Conservation (phyloP, 1,284 basidiomycete species). For the Pseudozyma pruni region DNA sequence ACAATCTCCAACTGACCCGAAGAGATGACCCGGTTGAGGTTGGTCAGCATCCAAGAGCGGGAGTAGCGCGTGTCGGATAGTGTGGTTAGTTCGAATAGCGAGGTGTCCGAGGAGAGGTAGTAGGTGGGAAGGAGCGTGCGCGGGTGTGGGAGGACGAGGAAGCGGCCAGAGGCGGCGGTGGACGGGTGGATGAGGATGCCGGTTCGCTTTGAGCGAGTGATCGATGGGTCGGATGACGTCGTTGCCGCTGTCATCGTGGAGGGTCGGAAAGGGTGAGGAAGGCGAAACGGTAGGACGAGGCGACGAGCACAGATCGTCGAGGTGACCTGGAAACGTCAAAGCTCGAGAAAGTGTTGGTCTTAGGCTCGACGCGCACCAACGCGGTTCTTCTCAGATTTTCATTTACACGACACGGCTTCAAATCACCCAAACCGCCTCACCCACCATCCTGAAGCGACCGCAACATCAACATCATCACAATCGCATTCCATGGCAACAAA, state of each 20-base stretch:
- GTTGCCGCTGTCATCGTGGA: slow-evolving; percentile 5
- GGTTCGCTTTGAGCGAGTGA: slow-evolving; percentile 14
- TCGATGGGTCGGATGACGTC: not conserved
- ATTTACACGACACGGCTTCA: slow-evolving; percentile 27
- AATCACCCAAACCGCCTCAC: no score
- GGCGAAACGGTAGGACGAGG: not conserved
- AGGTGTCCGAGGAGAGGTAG: slow-evolving; percentile 11
- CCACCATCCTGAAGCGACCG: no score
- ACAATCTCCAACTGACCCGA: slow-evolving; percentile 34
- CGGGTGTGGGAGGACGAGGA: slow-evolving; percentile 44
- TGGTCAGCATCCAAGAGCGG: slow-evolving; percentile 38
- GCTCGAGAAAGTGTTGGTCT: slow-evolving; percentile 35
- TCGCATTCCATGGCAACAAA: no score
- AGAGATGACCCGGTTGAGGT: slow-evolving; percentile 22
- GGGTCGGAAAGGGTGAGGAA: not conserved
- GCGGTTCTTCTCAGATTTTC: not conserved
- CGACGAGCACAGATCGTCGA: no score
- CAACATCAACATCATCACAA: no score
- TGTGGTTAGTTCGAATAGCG: slow-evolving; percentile 23
- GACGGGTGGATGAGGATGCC: slow-evolving; percentile 30
- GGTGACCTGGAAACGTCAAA: no score
- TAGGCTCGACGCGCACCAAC: slow-evolving; percentile 1
- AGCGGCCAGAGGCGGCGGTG: slow-evolving; percentile 10
- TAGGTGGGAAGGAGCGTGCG: slow-evolving; percentile 30
- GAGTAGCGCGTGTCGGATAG: slow-evolving; percentile 26